Evolutionary conservation across 495 filamentous ascomycete species (phyloP), one percentile per base, ranked within the genome.

Genomic region (Talaromyces trachyspermus): DNA sequence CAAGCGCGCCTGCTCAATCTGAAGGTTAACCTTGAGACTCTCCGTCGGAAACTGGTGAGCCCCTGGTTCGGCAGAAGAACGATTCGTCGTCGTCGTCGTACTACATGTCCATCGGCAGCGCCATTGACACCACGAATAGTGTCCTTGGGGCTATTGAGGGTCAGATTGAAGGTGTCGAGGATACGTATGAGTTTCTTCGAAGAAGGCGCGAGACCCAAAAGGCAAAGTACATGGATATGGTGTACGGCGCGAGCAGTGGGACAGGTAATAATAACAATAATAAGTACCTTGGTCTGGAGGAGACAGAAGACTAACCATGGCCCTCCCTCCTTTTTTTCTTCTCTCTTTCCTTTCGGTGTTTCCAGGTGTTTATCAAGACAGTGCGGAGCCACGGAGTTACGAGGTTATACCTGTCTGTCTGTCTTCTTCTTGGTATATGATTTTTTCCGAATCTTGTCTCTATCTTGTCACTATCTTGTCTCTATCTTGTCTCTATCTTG

Each of bases 151-250:
- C 73, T 11, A 76, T 95, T 12, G 86, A 91, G 47, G 86, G 88
- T 53, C 89, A 95, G 66, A 88, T 95, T 46, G 63, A 71, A 7
- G 88, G 89, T 0, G 60, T 95, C 24, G 85, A 90, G 46, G 81
- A 83, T 17, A 88, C 84, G 7, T 86, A 88, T 45, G 71, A 77
- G 15, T 84, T 90, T 57, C 69, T 95, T 4, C 81, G 81, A 40
- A 73, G 71, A 4, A 77, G 89, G 15, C 72, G 89, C 43, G 77
- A 84, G 56, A 75, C 73, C 48, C 89, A 95, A 70, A 94, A 89
- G 69, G 74, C 78, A 23, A 89, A 84, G 67, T 64, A 90, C 53
- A 77, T 95, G 78, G 85, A 90, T 69, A 76, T 83, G 66, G 62
- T 89, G 2, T 90, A 85, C 65, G 85, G 84, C 1, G 69, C 75